Evolutionary conservation across 148 eudicot species (phyloP), one percentile per base, ranked within the genome.

Genomic region (Nyssa sinensis): DNA sequence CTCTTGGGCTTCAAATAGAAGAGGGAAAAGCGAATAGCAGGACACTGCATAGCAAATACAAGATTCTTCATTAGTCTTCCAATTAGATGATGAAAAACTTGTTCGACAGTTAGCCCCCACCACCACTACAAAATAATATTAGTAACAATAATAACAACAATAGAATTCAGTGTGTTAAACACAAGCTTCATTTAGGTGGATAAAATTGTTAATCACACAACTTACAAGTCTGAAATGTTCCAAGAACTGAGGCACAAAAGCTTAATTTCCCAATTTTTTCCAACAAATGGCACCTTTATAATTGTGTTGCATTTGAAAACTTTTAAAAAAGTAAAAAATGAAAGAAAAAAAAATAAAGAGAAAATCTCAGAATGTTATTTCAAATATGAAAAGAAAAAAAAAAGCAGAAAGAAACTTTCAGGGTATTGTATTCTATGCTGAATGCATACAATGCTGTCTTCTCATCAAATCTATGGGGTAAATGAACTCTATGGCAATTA

Each of bases 1-100:
- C 77, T 96, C 99, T 87, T 86, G 89, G 68, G 91, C 80, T 84
- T 96, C 97, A 62, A 73, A 93, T 61, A 96, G 86, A 75, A 96
- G 97, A 11, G 99, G 99, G 87, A 96, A 93, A 60, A 96, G 94
- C 13, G 99, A 91, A 84, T 96, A 96, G 84, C 85, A 85, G 0
- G 93, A 85, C 66, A 93, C 98, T 96, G 97, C 86, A 86, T 16
- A 74, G 31, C 11, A 24, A 55, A 30, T 24, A 59, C 9, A 61
- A 64, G 41, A 53, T 30, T 17, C n/a, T 23, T 27, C n/a, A 39
- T 84, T 66, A 71, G 57, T 39, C 13, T 23, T 47, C 32, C 2
- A 7, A 13, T 49, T 49, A 5, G 5, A 29, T 59, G 30, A 2
- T 7, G 12, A 25, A 37, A 8, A 8, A 37, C 5, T 37, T 37